Base-by-base conservation (phyloP, 2,329 filamentous ascomycete species). In the Rhinocladiella similis region DNA sequence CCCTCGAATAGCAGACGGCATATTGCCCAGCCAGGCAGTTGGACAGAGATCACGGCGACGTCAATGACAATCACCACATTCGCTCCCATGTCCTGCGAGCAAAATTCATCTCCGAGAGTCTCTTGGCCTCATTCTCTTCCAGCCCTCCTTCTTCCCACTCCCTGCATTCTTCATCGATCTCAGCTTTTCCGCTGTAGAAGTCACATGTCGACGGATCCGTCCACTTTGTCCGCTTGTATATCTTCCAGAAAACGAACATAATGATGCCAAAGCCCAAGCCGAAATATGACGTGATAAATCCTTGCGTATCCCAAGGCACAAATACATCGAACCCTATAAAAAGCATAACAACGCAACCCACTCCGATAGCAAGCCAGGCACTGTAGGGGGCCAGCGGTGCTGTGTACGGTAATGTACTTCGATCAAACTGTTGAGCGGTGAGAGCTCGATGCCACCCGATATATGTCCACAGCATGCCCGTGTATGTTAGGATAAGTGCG, bases 401-500 rank as follows among this genome's bases (percentile, higher is more conserved):
- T 60, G 80, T 84, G 75, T 89, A 91, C 0, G 88, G 87, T 16
- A 92, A 73, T 0, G 78, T 78, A 36, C 84, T 80, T 4, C 88
- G 81, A 63, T 84, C 81, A 19, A 91, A 77, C 0, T 87, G 87
- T 66, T 92, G 89, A 0, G 80, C 86, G 25, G 79, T 74, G 53
- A 88, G 79, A 0, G 89, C 89, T 25, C 84, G 83, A 69, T 87
- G 78, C 72, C 90, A 93, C 60, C 80, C 82, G 45, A 92, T 71
- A 68, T 90, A 92, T 0, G 88, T 85, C n/a, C n/a, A n/a, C n/a
- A n/a, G n/a, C n/a, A n/a, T n/a, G n/a, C n/a, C n/a, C n/a, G n/a
- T n/a, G n/a, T n/a, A n/a, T n/a, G n/a, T n/a, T n/a, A n/a, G n/a
- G n/a, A n/a, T n/a, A n/a, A 33, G 84, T 77, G 68, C 82, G 47